These are phyloP conservation scores for Alternaria postmessia DNA, from an alignment of 2,329 filamentous ascomycete species.

Conservation along the genomic window DNA sequence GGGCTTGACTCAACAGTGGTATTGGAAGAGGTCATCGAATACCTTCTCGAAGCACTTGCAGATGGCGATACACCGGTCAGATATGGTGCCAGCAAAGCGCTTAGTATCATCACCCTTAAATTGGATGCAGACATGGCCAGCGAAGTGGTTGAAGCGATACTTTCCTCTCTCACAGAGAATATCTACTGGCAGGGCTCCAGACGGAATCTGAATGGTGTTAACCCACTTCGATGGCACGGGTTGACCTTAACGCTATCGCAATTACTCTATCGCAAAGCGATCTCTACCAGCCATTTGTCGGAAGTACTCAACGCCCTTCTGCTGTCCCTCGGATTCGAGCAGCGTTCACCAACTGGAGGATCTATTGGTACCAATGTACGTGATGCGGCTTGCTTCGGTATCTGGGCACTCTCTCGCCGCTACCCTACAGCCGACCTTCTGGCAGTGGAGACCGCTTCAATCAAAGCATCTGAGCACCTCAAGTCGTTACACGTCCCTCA, in stretches of 20 bases:
- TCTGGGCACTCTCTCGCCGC: conserved; percentile 89
- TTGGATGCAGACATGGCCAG: conserved; percentile 81
- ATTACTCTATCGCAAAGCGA: conserved; percentile 82
- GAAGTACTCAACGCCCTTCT: conserved; percentile 80
- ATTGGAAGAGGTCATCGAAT: conserved; percentile 82
- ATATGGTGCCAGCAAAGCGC: conserved; percentile 88
- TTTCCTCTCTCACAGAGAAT: conserved; percentile 72
- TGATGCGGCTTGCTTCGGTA: conserved; percentile 94
- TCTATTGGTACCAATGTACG: conserved; percentile 89
- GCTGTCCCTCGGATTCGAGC: conserved; percentile 85
- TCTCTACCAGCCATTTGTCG: conserved; percentile 73
- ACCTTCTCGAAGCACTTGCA: conserved; percentile 77
- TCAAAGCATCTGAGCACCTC: conserved; percentile 55
- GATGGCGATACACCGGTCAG: conserved; percentile 93
- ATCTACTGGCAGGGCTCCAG: conserved; percentile 63
- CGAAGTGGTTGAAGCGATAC: conserved; percentile 86
- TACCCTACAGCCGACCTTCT: conserved; percentile 83
- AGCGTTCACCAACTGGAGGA: conserved; percentile 82
- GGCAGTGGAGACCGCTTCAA: conserved; percentile 60
- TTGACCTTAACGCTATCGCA: conserved; percentile 87
- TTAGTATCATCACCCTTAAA: conserved; percentile 85
- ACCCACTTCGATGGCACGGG: conserved; percentile 90
- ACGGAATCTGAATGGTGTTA: conserved; percentile 75
- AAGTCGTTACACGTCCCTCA: conserved; percentile 67
- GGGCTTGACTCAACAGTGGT: conserved; percentile 50